Evolutionary conservation across 768 basidiomycete species (phyloP).

Genomic region (Collybia sordida): DNA sequence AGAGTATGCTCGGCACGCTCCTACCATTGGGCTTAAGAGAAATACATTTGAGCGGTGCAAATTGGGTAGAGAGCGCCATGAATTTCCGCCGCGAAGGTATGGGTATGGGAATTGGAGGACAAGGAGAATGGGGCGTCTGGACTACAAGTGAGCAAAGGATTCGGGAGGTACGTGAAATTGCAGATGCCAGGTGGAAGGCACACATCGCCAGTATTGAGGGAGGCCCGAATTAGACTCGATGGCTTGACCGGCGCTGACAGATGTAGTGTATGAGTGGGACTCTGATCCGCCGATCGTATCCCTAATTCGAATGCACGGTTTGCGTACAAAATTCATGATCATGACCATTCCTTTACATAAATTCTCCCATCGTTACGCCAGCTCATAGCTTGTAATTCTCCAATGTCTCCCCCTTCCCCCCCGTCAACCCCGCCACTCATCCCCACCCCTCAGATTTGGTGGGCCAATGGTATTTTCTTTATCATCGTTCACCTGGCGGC

Average conservation of each 20-base stretch:
- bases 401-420: background rate
- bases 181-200: constrained; percentile 35
- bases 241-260: background rate
- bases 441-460: constrained; percentile 48
- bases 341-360: background rate
- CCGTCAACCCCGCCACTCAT: constrained; percentile 3
- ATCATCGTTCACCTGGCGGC: constrained; percentile 57
- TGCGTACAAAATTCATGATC: background rate
- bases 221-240: background rate
- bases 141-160: constrained; percentile 54
- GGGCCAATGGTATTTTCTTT: constrained; percentile 62
- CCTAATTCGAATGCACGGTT: too few species aligned
- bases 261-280: too few species aligned
- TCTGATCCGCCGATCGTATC: too few species aligned
- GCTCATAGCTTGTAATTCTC: background rate
- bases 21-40: constrained; percentile 60
- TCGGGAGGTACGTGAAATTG: constrained; percentile 46
- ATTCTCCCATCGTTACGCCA: background rate
- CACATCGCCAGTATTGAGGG: constrained; percentile 9
- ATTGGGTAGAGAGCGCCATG: constrained; percentile 59
- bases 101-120: constrained; percentile 63
- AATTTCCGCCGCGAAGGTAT: constrained; percentile 51
- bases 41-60: constrained; percentile 74
- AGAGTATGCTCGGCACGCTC: constrained; percentile 45
- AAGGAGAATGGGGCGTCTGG: constrained; percentile 71